Evolutionary conservation across 1,284 basidiomycete genomes (phyloP), one percentile per base, ranked within the genome.

Genomic region (Coriolopsis trogii): DNA sequence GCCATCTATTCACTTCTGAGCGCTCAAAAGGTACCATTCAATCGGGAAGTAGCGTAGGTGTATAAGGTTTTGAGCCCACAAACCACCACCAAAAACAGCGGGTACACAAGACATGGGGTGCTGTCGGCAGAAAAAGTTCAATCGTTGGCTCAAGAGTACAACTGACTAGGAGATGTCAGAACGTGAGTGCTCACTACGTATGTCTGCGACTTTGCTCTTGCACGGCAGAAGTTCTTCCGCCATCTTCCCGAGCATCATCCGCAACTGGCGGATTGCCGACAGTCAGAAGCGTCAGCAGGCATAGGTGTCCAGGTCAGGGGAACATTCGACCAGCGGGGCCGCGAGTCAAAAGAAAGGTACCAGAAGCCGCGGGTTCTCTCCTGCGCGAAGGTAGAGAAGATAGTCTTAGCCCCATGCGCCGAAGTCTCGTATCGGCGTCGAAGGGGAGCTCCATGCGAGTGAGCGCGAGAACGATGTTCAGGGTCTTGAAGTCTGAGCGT

Each of bases 201-300:
- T 23, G 13, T 29, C 16, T 23, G 20, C 9, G 31, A 24, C 29
- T 8, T n/a, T 18, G 13, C 24, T 24, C 21, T 24, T n/a, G n/a
- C n/a, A 4, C 33, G 20, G 6, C 33, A 16, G 33, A n/a, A 15
- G 38, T 55, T 52, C 39, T 51, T 51, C 63, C 63, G 63, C 39
- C 28, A 28, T 60, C 50, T 41, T 40, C 26, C 63, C 63, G 63
- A 65, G 47, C 53, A 61, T 65, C 63, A 60, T 7, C 63, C 63
- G 62, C 21, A 1, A 3, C 26, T 41, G 41, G 40, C 31, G 28
- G 49, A 21, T 24, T 33, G 30, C 28, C 20, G 21, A 18, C 20
- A 6, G 41, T 28, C 40, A 25, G 18, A 25, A 38, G 10, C 20
- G 51, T 59, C 57, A 55, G 53, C 38, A 41, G 51, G 48, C 30